phyloP scores from a whole-genome alignment of 768 basidiomycete species.

The Termitomyces sp. region DNA sequence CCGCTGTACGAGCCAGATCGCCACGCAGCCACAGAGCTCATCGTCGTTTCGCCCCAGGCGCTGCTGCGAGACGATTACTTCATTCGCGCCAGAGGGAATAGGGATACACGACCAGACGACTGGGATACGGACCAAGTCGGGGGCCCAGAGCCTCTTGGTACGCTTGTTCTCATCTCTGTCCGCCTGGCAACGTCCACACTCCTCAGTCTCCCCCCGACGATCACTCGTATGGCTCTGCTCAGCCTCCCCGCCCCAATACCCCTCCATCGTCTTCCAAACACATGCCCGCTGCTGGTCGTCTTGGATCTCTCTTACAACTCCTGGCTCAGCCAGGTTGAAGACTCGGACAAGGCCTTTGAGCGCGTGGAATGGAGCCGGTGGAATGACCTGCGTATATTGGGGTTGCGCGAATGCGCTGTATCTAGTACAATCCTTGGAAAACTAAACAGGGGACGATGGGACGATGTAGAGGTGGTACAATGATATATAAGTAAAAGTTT shows the following conservation, averaged over 20 bases:
- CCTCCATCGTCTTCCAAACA: constrained; percentile 50
- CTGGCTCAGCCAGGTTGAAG: constrained; percentile 31
- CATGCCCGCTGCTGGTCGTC: constrained; percentile 57
- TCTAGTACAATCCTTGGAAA: constrained; percentile 34
- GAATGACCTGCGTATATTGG: constrained; percentile 48
- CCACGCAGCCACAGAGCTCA: constrained; percentile 58
- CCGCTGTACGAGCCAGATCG: constrained; percentile 44
- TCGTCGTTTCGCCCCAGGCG: constrained; percentile 55
- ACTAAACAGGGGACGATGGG: constrained; percentile 62
- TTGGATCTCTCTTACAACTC: constrained; percentile 67
- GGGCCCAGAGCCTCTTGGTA: constrained; percentile 30
- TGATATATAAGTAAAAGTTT: constrained; percentile 16
- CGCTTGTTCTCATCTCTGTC: constrained; percentile 47
- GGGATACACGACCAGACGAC: not conserved
- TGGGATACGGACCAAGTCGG: constrained; percentile 45
- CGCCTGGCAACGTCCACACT: constrained; percentile 39
- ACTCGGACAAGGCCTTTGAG: constrained; percentile 34
- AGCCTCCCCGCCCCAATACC: constrained; percentile 42
- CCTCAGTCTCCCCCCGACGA: constrained; percentile 54
- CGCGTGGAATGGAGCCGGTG: constrained; percentile 57
- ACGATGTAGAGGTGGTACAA: constrained; percentile 49
- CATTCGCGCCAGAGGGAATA: constrained; percentile 11
- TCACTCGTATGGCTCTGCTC: constrained; percentile 59
- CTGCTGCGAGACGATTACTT: constrained; percentile 41
- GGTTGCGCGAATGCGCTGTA: constrained; percentile 49